Base-by-base conservation (phyloP, 495 filamentous ascomycete species). In the Penicillium ucsense region DNA sequence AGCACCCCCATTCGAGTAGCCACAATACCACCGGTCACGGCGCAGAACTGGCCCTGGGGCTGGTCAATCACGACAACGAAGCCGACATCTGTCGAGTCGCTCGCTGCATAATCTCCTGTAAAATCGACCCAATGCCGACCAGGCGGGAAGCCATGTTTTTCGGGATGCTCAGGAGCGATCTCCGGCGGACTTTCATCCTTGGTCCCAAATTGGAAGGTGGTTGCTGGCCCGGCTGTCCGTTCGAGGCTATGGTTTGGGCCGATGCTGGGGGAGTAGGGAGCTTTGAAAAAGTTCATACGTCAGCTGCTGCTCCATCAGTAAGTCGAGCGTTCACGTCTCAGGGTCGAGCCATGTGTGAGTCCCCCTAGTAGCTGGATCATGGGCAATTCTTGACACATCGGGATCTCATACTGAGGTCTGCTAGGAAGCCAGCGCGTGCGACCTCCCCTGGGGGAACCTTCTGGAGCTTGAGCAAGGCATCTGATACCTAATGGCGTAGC, bases 1-100 rank as follows among this genome's bases (percentile, higher is more conserved):
- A 78, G 62, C 5, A 62, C 49, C 47, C 75, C 77, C 75, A 85
- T 80, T 28, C 83, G 64, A 8, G 71, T 65, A 2, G 80, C 84
- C 71, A 86, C 82, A 47, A 86, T 83, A 3, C 81, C 83, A 31
- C 83, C 83, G 0, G 84, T 63, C 8, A 83, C 75, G 7, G 83
- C 83, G 56, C 78, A 82, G 30, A 70, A 67, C 60, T 84, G 81
- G 5, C 67, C 66, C 5, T 57, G 45, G 0, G 83, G 81, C 53
- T 86, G 83, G 30, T 73, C 71, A 33, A 84, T 62, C 2, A 86
- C 68, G 4, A 79, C 74, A 36, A 84, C 70, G 3, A 75, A 77
- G 1, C 68, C 72, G 0, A 69, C 63, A 2, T 71, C 53, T 6
- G 75, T 38, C 3, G 57, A 47, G 35, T 62, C 1, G 45, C 51